Conservation (phyloP, 345 rosid genomes). For the Physaria fendleri region DNA sequence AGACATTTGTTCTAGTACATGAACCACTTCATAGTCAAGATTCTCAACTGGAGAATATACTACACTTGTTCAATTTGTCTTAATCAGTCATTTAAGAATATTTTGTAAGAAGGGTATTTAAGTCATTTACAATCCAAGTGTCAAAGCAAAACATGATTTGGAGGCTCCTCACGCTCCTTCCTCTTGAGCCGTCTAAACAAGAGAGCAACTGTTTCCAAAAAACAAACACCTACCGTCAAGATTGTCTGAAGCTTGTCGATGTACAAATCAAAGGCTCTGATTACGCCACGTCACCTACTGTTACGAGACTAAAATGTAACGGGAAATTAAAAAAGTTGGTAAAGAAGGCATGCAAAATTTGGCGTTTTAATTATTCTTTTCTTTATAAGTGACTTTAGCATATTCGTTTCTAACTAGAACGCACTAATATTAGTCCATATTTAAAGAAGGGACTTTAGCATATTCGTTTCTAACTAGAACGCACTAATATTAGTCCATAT, state of each 20-base stretch:
- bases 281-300: neutral
- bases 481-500: slow-evolving; percentile 1
- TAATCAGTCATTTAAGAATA: too few species aligned
- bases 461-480: too few species aligned
- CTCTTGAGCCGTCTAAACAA: slow-evolving; percentile 19
- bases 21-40: too few species aligned
- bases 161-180: neutral
- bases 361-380: slow-evolving; percentile 9
- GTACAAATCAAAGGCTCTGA: neutral
- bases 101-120: neutral
- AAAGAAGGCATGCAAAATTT: slow-evolving; percentile 13
- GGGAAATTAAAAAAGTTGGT: neutral
- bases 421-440: neutral
- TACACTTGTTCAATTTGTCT: too few species aligned
- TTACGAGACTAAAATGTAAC: slow-evolving; percentile 4
- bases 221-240: slow-evolving; percentile 11
- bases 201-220: slow-evolving; percentile 2
- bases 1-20: too few species aligned
- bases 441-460: too few species aligned
- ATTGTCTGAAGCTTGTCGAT: slow-evolving; percentile 1
- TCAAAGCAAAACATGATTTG: neutral
- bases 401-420: slow-evolving; percentile 13
- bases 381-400: slow-evolving; percentile 12
- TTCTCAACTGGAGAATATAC: too few species aligned
- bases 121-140: neutral